Conservation (phyloP, 345 rosid species). For the Salix brachista region DNA sequence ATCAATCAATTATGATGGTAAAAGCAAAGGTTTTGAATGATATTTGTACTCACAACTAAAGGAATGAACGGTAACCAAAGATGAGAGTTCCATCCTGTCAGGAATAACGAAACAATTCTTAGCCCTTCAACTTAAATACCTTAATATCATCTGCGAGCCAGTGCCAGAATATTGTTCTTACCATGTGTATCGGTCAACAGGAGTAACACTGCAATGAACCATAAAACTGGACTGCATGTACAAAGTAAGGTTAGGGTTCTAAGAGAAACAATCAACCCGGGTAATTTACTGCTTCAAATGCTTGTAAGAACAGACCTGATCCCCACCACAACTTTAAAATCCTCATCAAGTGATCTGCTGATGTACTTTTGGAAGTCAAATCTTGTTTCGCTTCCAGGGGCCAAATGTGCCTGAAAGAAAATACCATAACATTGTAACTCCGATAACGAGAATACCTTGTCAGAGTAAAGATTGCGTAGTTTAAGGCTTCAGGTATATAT, state of each 20-base stretch:
- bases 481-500: not conserved
- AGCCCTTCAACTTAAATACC: not conserved
- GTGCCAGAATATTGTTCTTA: slow-evolving; percentile 22
- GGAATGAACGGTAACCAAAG: slow-evolving; percentile 85
- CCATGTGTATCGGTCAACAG: slow-evolving; percentile 77
- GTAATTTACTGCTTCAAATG: not conserved
- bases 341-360: slow-evolving; percentile 76
- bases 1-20: not conserved
- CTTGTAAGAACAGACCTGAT: slow-evolving; percentile 47
- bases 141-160: not conserved
- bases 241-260: slow-evolving; percentile 8
- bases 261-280: not conserved
- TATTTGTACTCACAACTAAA: slow-evolving; percentile 55
- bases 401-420: slow-evolving; percentile 75
- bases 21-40: not conserved
- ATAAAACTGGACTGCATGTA: slow-evolving; percentile 63
- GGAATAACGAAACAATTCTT: not conserved
- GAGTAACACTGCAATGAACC: slow-evolving; percentile 68
- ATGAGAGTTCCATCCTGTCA: slow-evolving; percentile 61
- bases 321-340: slow-evolving; percentile 83
- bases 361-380: slow-evolving; percentile 86
- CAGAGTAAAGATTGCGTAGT: not conserved
- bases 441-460: not conserved
- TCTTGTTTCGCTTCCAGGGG: slow-evolving; percentile 59
- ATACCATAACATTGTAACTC: not conserved